Conservation (phyloP, 192 early-diverging fungal species). For the Coemansia sp. region DNA sequence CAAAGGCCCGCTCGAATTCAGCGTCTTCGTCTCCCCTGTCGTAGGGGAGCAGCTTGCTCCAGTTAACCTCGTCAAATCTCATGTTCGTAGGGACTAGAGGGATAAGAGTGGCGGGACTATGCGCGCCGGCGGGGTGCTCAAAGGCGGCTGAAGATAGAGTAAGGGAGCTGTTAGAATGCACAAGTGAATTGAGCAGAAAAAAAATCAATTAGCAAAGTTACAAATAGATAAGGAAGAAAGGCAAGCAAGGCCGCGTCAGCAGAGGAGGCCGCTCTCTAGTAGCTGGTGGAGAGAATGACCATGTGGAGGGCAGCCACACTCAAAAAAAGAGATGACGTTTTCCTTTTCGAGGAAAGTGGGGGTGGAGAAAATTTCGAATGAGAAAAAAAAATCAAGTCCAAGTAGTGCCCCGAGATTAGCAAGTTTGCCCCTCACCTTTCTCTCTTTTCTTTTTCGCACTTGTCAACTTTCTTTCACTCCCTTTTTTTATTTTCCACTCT, state of each 20-base stretch:
- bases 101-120: not conserved
- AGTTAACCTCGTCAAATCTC: constrained; percentile 50
- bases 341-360: not conserved
- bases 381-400: constrained; percentile 1
- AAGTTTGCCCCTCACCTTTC: constrained; percentile 11
- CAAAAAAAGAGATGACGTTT: not conserved
- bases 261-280: not conserved
- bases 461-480: constrained; percentile 15
- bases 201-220: not conserved
- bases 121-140: constrained; percentile 15
- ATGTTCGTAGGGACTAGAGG: constrained; percentile 18
- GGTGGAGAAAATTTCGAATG: not conserved
- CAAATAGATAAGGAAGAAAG: not conserved
- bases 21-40: constrained; percentile 40
- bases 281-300: not conserved
- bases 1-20: constrained; percentile 38
- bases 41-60: constrained; percentile 49
- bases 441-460: constrained; percentile 13
- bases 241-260: not conserved
- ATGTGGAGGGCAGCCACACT: not conserved
- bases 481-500: constrained; percentile 4
- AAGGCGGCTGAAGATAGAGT: not conserved
- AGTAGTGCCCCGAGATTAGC: not conserved
- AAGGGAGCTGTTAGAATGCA: not conserved
- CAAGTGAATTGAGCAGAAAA: not conserved